Evolutionary conservation across 371 early-diverging fungal species (phyloP), one percentile per base, ranked within the genome.

Genomic region (Mucor saturninus): DNA sequence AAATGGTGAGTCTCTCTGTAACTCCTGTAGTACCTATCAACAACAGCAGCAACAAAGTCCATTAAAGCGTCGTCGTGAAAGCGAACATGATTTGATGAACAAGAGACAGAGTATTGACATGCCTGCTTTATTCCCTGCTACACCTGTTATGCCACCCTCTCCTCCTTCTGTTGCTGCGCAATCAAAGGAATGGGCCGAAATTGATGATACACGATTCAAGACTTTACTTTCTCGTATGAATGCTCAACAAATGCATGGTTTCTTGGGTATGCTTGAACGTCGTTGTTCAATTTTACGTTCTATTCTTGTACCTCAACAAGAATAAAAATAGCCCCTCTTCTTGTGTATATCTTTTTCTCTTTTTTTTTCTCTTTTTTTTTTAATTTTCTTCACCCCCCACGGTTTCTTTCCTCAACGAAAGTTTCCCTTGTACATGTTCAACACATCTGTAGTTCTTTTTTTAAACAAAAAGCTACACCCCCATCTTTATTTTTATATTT

Each of bases 21-120:
- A 95, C 67, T 89, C 94, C 2, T 95, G 96, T 62, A 92, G 93
- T 3, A 77, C 93, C 9, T 92, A 93, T 68, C 39, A 15, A 38
- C 48, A 55, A 57, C 14, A 50, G n/a, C 42, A 15, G 29, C 48
- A 55, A 57, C 14, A 50, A 11, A 42, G 29, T 8, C 46, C 46
- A 3, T 46, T 46, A 9, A 66, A 67, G 40, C 61, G 62, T 54
- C 51, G 54, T 57, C 58, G 64, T 56, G 60, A 29, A 13, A 45
- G 50, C n/a, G 43, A 43, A 21, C 21, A 21, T 43, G 43, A 15
- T 43, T 14, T 43, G 15, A n/a, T 43, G 31, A 10, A n/a, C 15
- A 43, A n/a, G 43, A 43, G n/a, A 43, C 13, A 46, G 8, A 21
- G 4, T 15, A 45, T 45, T 21, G 26, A 26, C 26, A 49, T 56